Evolutionary conservation across 1,284 basidiomycete species (phyloP), one percentile per base, ranked within the genome.

Genomic region (Rhodotorula sp.): DNA sequence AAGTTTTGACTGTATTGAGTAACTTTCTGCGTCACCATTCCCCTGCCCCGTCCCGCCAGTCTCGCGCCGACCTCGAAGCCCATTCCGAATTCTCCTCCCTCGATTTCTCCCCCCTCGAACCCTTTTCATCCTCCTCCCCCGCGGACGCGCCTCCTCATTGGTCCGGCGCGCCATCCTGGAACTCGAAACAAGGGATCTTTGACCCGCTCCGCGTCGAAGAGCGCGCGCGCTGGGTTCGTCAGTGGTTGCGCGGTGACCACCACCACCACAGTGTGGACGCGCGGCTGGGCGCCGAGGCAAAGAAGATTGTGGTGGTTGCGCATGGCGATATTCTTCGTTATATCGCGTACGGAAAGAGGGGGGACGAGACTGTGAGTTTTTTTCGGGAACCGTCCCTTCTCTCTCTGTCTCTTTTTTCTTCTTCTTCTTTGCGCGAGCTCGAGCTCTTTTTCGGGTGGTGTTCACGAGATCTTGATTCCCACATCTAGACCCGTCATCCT

Each of bases 261-360:
- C 39, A 43, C 12, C 39, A 43, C 39, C 39, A 43, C 39, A 43
- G 14, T 43, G 39, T 14, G 14, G 7, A 12, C 39, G 39, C 39
- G 12, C 39, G 39, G 43, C 69, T 72, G 21, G 14, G 16, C 26
- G 26, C n/a, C 26, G 54, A 56, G 26, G 82, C 83, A 77, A 60
- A 74, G 51, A 80, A 81, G 75, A 82, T 83, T 70, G 82, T 83
- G 39, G 74, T 83, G 49, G 81, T 82, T 10, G 81, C 82, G 10
- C 82, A 83, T 70, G 82, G 82, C 1, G 82, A 83, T 65, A 81
- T 83, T 34, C 68, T 83, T 46, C 74, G 82, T 49, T 75, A 77
- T 70, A 73, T 83, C 47, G 80, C 78, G 2, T 79, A 82, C 51
- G 79, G 80, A 1, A 39, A 79, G 34, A 75, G 80, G 64, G 77